Evolutionary conservation across 2,329 filamentous ascomycete species (phyloP).

Genomic region (Huntiella omanensis): DNA sequence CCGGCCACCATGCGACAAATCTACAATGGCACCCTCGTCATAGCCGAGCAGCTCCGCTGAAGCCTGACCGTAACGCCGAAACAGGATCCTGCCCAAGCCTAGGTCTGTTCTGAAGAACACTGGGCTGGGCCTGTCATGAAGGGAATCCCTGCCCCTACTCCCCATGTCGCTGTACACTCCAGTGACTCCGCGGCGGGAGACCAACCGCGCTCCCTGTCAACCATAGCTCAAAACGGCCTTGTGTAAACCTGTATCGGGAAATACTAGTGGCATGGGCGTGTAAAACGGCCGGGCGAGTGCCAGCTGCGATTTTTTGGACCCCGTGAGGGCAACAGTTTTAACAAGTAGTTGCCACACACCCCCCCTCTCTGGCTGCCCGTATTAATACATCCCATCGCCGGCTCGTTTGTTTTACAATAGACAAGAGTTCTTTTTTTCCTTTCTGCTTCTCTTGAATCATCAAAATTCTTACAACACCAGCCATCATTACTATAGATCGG

Average conservation of each 20-base stretch:
- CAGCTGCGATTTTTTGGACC: background rate
- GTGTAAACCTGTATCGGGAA: slow-evolving; percentile 1
- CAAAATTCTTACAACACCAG: slow-evolving; percentile 1
- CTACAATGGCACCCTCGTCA: slow-evolving; percentile 11
- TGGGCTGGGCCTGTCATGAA: background rate
- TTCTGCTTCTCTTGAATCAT: slow-evolving; percentile 2
- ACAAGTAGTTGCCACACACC: background rate
- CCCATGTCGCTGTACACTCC: too few relatives aligned
- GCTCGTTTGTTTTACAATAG: background rate
- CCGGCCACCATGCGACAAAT: slow-evolving; percentile 7
- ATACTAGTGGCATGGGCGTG: background rate
- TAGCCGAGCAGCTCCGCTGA: slow-evolving; percentile 11
- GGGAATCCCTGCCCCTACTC: too few relatives aligned
- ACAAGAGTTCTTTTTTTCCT: background rate
- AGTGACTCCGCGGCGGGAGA: background rate
- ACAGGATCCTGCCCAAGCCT: slow-evolving; percentile 4
- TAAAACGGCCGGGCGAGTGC: background rate
- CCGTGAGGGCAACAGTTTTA: too few relatives aligned
- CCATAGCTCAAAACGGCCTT: background rate
- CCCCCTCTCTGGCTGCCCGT: background rate
- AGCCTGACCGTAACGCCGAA: slow-evolving; percentile 12
- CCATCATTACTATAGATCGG: slow-evolving; percentile 5
- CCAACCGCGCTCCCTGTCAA: background rate
- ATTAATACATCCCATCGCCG: slow-evolving; percentile 1
- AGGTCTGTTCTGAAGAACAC: too few relatives aligned